Conservation (phyloP, 2,329 filamentous ascomycete species). For the Hymenoscyphus linearis region DNA sequence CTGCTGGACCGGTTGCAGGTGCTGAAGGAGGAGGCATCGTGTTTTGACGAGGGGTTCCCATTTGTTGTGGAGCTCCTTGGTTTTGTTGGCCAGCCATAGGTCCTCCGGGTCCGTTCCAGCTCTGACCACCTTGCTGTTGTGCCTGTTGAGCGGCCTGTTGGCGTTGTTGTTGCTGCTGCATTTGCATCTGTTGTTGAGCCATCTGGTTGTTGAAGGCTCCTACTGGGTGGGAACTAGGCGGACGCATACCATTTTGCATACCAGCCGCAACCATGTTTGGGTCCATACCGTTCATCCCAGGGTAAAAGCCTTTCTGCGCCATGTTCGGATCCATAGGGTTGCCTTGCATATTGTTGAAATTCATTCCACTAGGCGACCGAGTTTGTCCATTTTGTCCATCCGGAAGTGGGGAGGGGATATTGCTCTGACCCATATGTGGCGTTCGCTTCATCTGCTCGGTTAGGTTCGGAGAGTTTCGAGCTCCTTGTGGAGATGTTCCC, state of each 20-base stretch:
- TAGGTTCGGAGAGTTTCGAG: conserved; percentile 70
- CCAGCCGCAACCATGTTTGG: conserved; percentile 49
- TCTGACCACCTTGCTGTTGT: conserved; percentile 24
- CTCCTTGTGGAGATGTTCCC: conserved; percentile 63
- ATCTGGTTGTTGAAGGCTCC: conserved; percentile 40
- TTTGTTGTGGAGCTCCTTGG: conserved; percentile 35
- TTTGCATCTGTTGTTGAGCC: conserved; percentile 42
- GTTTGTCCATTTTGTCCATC: conserved; percentile 69
- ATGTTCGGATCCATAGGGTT: conserved; percentile 58
- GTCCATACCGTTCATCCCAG: conserved; percentile 45
- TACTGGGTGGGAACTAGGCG: conserved; percentile 62
- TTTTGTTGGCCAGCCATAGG: conserved; percentile 43
- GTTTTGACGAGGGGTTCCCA: conserved; percentile 66
- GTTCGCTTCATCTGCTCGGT: conserved; percentile 75
- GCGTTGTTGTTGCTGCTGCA: conserved; percentile 42
- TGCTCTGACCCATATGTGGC: conserved; percentile 64
- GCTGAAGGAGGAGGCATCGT: conserved; percentile 64
- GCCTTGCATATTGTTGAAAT: conserved; percentile 47
- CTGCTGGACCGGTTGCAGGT: conserved; percentile 42
- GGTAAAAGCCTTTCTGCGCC: conserved; percentile 50
- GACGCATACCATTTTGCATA: conserved; percentile 62
- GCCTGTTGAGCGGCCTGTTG: conserved; percentile 24
- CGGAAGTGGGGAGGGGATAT: conserved; percentile 65
- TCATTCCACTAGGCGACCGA: conserved; percentile 59
- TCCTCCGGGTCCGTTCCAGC: conserved; percentile 32